phyloP scores from a whole-genome alignment of 345 rosid genomes.

The Salix viminalis region DNA sequence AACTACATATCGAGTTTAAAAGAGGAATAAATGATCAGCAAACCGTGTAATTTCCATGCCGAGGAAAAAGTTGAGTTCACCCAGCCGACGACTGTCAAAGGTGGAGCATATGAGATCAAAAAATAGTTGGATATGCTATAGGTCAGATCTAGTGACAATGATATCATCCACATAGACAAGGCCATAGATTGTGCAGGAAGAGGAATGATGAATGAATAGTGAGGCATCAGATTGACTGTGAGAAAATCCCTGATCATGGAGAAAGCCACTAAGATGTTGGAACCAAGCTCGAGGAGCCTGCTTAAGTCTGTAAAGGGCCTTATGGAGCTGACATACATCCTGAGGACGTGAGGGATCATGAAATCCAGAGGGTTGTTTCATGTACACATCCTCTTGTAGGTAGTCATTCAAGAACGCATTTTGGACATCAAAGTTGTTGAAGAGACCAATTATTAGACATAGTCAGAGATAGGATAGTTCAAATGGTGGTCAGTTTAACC shows the following conservation, averaged over 20 bases:
- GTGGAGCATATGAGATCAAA: not conserved
- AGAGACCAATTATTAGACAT: not conserved
- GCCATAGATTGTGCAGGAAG: not conserved
- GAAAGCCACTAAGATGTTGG: not conserved
- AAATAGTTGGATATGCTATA: not conserved
- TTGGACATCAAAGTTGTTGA: not conserved
- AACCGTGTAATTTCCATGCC: not conserved
- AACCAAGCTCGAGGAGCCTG: not conserved
- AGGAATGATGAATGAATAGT: too few species aligned
- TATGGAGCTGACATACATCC: not conserved
- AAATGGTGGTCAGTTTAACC: too few species aligned
- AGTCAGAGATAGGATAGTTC: accelerated
- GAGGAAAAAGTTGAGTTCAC: not conserved
- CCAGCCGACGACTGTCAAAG: not conserved
- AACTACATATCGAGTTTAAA: not conserved
- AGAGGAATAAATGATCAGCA: not conserved
- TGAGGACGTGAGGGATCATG: not conserved
- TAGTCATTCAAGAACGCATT: not conserved
- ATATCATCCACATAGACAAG: too few species aligned
- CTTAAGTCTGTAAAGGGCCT: not conserved
- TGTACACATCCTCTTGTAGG: too few species aligned
- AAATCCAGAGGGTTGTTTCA: not conserved
- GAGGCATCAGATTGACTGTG: not conserved
- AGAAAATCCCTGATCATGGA: not conserved
- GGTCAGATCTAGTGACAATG: not conserved